Conservation (phyloP, 306 rosid genomes). For the Glycine soja region DNA sequence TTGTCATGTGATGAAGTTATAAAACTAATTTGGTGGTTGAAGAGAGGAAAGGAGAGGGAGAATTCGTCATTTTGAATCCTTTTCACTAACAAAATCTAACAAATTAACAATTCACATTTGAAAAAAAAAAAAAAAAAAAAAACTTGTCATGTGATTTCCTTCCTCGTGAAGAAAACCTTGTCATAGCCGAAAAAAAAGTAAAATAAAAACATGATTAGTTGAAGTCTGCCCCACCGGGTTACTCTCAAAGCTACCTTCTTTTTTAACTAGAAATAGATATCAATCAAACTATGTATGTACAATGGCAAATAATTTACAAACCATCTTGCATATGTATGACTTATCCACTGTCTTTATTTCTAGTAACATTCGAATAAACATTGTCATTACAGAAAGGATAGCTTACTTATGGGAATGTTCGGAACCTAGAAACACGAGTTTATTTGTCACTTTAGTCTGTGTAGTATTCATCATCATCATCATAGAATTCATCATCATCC, state of each 20-base stretch:
- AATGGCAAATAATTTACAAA: constrained; percentile 27
- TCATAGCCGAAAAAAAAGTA: not conserved
- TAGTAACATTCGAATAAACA: not conserved
- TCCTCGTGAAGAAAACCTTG: not conserved
- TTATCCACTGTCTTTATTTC: not conserved
- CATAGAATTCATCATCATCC: constrained; percentile 50
- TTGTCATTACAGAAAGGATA: constrained; percentile 31
- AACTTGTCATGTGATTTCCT: not conserved
- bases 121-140: too few species aligned
- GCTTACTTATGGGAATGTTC: constrained; percentile 15
- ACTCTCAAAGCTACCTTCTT: not conserved
- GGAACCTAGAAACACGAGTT: constrained; percentile 36
- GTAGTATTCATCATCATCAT: constrained; percentile 50
- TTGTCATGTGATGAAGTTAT: too few species aligned
- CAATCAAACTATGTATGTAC: constrained; percentile 37
- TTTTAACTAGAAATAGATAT: constrained; percentile 1
- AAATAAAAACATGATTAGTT: not conserved
- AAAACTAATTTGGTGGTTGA: too few species aligned
- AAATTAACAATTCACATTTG: too few species aligned
- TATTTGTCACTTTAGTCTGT: constrained; percentile 51
- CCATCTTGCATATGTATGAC: constrained; percentile 34
- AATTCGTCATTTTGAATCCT: too few species aligned
- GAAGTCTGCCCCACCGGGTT: not conserved
- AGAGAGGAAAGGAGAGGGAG: too few species aligned
- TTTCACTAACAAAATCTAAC: too few species aligned